Evolutionary conservation across 1,284 basidiomycete genomes (phyloP), one percentile per base, ranked within the genome.

Genomic region (Apiotrichum domesticum): DNA sequence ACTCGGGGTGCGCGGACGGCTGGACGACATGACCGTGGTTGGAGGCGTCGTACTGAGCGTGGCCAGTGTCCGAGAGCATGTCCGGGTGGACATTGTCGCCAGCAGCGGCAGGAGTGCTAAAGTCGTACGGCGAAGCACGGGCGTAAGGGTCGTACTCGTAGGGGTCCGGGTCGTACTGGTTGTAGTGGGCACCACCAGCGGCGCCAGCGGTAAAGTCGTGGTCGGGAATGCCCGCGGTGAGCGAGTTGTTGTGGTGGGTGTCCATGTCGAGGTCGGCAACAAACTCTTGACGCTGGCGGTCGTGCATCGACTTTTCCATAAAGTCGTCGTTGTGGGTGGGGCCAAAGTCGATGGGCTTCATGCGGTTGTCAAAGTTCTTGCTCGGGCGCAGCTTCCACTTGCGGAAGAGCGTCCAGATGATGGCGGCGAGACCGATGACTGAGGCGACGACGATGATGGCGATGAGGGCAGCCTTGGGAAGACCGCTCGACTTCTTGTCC

Each of bases 311-410:
- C 60, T 75, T 75, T 52, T 75, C 73, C 53, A 72, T 59, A 62
- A 58, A 58, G 57, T 56, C 55, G 61, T 62, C 61, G 47, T 49
- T 66, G 76, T 90, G 84, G 68, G 89, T 87, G 62, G 90, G 89
- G 52, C 85, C 83, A 77, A 91, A 84, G 63, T 75, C 72, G 55
- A 76, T 72, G 14, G 77, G 75, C 62, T 73, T 67, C 68, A 75
- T 66, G 67, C 88, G 87, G 62, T 85, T 82, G 59, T 89, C 87
- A 70, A 92, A 92, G 68, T 84, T 81, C 71, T 83, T 82, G 45
- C 87, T 88, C 52, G 87, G 85, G 59, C 83, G 83, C 67, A 92
- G 84, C 79, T 92, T 92, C 87, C 87, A 90, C 77, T 91, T 92
- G 78, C 90, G 86, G 81, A 92, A 88, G 67, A 89, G 79, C 40